Base-by-base conservation (phyloP, 2,329 filamentous ascomycete species). In the Coniochaeta sp. region DNA sequence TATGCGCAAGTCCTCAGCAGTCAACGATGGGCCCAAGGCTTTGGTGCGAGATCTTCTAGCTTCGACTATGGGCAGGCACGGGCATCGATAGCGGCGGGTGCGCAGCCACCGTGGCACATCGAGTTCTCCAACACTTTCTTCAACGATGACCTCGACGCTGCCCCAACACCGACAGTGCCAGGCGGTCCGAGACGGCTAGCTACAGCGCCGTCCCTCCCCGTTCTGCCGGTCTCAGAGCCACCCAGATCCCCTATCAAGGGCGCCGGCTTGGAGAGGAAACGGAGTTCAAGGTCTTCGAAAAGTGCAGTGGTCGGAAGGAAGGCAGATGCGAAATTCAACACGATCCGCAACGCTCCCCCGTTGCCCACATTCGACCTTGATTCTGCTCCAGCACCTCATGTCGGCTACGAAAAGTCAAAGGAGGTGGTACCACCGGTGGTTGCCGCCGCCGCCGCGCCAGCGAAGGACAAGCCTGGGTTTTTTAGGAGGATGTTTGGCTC, bases 401-500 rank as follows among this genome's bases (percentile, higher is more conserved):
- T 86, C 56, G 81, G 82, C 55, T 86, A 86, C 66, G 81, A 81
- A 64, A 86, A 86, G 71, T 71, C 79, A 40, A 85, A 85, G 67
- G 81, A 82, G 58, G 34, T 56, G 19, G 1, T 24, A 24, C n/a
- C 34, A 36, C n/a, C 30, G 14, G 54, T 26, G 30, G 70, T 75
- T 61, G 73, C 75, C 62, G 75, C 73, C 67, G 79, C 72, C 71
- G 62, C 72, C 32, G 17, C 64, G 47, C 59, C 63, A 17, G 34
- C 34, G 30, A 90, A 89, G 70, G 88, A 91, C 68, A 86, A 87
- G 60, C 90, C 85, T 9, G 93, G 95, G 22, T 98, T 99, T 78
- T 98, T 98, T 78, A 87, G 91, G 67, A 86, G 93, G 64, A 90
- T 98, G 42, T 98, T 98, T 77, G 90, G 89, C 52, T 89, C 88